Conservation (phyloP, 176 grass and related monocot species). For the Oryza nivara region DNA sequence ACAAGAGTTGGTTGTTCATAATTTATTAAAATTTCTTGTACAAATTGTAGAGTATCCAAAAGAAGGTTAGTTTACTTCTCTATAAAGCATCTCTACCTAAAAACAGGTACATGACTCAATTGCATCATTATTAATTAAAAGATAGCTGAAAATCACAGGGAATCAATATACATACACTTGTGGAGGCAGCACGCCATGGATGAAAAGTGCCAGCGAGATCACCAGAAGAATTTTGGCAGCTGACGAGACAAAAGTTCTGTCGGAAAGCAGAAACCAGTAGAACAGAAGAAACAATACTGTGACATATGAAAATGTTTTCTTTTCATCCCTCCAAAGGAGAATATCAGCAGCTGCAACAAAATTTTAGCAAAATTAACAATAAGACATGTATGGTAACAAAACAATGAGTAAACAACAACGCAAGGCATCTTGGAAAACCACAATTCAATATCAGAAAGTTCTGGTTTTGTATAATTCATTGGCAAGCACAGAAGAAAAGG, state of each 20-base stretch:
- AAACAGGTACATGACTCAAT: conserved; percentile 10
- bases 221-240: conserved; percentile 79
- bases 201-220: conserved; percentile 73
- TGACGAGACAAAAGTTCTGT: conserved; percentile 83
- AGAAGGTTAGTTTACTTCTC: conserved; percentile 13
- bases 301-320: conserved; percentile 85
- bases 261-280: conserved; percentile 96
- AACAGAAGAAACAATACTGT: conserved; percentile 77
- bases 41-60: conserved; percentile 16
- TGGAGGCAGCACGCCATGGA: conserved; percentile 80
- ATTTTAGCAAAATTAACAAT: conserved; percentile 39
- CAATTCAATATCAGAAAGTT: conserved; percentile 1
- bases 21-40: conserved; percentile 9
- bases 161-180: conserved; percentile 43
- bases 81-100: conserved; percentile 24
- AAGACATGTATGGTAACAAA: background rate
- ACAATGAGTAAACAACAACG: conserved; percentile 20
- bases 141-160: conserved; percentile 14
- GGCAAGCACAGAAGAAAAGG: conserved; percentile 19
- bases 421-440: conserved; percentile 25
- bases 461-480: conserved; percentile 11
- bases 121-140: conserved; percentile 13
- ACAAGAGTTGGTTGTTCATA: conserved; percentile 36
- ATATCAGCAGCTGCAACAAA: conserved; percentile 78
- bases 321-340: conserved; percentile 98